Conservation (phyloP, 768 basidiomycete genomes). For the Lactarius evosmus region DNA sequence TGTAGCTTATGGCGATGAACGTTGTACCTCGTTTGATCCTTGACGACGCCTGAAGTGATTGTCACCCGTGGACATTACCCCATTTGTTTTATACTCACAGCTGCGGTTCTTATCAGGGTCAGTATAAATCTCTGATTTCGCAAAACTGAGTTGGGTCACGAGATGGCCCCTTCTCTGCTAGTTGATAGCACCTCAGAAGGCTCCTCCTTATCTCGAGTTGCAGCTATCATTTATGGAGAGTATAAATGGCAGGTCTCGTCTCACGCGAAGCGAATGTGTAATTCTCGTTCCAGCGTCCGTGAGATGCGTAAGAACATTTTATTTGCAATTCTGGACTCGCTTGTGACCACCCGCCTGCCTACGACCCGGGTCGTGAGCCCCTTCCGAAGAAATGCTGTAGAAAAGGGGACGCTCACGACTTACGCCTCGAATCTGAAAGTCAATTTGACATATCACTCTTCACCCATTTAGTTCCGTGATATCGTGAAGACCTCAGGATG, state of each 20-base stretch:
- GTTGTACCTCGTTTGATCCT: constrained; percentile 86
- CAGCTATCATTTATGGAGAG: not conserved
- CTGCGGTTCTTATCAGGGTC: not conserved
- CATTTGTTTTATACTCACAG: not conserved
- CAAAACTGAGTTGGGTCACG: not conserved
- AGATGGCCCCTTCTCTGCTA: not conserved
- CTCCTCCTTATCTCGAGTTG: not conserved
- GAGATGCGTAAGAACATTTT: not conserved
- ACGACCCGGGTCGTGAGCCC: not conserved
- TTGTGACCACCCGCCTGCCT: not conserved
- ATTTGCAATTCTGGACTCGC: not conserved
- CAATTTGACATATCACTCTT: not conserved
- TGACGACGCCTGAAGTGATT: constrained; percentile 59
- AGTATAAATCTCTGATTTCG: not conserved
- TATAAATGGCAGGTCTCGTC: constrained; percentile 5
- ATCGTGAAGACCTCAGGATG: not conserved
- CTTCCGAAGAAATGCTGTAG: not conserved
- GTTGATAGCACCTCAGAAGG: constrained; percentile 3
- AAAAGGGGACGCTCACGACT: not conserved
- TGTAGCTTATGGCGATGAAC: constrained; percentile 94
- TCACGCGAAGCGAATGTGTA: not conserved
- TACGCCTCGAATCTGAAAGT: not conserved
- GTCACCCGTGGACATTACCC: not conserved
- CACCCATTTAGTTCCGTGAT: not conserved
- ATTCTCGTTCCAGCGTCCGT: not conserved